These are phyloP conservation scores for Boletus edulis DNA, from an alignment of 768 basidiomycete species.

Conservation along the genomic window DNA sequence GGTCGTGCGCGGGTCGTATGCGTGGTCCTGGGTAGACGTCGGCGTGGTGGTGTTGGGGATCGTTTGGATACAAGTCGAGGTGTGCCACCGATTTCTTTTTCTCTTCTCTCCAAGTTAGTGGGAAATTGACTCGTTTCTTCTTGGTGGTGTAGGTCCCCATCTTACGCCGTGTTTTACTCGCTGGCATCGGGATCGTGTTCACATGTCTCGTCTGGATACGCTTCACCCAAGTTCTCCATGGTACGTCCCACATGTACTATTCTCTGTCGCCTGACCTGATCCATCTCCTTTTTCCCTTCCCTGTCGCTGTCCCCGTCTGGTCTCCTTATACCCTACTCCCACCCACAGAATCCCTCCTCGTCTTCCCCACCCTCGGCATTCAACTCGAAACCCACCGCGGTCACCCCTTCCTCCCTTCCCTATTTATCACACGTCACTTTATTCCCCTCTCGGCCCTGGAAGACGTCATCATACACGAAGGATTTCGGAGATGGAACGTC, in stretches of 20 bases:
- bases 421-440: slow-evolving; percentile 46
- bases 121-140: neutral
- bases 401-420: slow-evolving; percentile 35
- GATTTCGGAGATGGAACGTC: slow-evolving; percentile 67
- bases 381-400: slow-evolving; percentile 74
- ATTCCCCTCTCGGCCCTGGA: slow-evolving; percentile 53
- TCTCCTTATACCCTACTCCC: neutral
- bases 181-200: slow-evolving; percentile 12
- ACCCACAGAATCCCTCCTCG: slow-evolving; percentile 63
- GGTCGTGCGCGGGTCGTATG: slow-evolving; percentile 29
- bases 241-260: slow-evolving; percentile 27
- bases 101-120: too few relatives aligned
- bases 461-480: slow-evolving; percentile 75
- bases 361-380: slow-evolving; percentile 65
- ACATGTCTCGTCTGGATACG: slow-evolving; percentile 33
- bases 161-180: neutral
- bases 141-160: neutral
- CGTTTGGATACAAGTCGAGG: neutral
- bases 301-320: neutral
- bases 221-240: slow-evolving; percentile 46
- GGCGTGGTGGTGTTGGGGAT: slow-evolving; percentile 21
- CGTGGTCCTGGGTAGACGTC: slow-evolving; percentile 37
- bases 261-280: too few relatives aligned
- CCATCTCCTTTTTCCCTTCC: neutral
- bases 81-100: neutral